These are phyloP conservation scores for Anacardium occidentale DNA, from an alignment of 345 rosid species.

Conservation along the genomic window DNA sequence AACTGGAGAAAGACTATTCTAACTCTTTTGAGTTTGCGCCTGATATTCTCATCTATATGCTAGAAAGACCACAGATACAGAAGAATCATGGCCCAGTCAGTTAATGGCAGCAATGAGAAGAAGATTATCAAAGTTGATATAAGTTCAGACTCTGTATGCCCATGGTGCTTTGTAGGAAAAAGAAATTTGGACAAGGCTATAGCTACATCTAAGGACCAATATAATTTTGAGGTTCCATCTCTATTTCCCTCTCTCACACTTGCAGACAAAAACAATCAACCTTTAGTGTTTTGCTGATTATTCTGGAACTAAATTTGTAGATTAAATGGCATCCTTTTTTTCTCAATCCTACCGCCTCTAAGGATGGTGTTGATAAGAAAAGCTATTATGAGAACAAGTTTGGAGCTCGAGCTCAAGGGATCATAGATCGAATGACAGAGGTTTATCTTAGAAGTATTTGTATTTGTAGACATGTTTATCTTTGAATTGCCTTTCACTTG, in stretches of 20 bases:
- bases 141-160: conserved; percentile 82
- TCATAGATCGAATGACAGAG: conserved; percentile 60
- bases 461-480: background rate
- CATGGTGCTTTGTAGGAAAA: conserved; percentile 89
- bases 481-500: conserved; percentile 14
- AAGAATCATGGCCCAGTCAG: conserved; percentile 54
- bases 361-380: conserved; percentile 77
- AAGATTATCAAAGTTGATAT: conserved; percentile 61
- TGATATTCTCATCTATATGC: conserved; percentile 13
- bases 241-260: conserved; percentile 14
- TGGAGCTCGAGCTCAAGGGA: conserved; percentile 54
- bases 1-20: background rate
- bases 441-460: conserved; percentile 30
- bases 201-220: conserved; percentile 57
- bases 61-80: conserved; percentile 29
- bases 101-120: conserved; percentile 40
- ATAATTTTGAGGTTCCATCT: conserved; percentile 59
- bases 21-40: background rate
- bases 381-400: conserved; percentile 60
- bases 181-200: conserved; percentile 77
- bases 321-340: conserved; percentile 83
- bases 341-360: conserved; percentile 81
- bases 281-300: conserved; percentile 2
- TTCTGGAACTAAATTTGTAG: conserved; percentile 35
- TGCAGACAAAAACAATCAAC: background rate